Evolutionary conservation across 169 alveolate species (phyloP).

Genomic region (Babesia ovis): DNA sequence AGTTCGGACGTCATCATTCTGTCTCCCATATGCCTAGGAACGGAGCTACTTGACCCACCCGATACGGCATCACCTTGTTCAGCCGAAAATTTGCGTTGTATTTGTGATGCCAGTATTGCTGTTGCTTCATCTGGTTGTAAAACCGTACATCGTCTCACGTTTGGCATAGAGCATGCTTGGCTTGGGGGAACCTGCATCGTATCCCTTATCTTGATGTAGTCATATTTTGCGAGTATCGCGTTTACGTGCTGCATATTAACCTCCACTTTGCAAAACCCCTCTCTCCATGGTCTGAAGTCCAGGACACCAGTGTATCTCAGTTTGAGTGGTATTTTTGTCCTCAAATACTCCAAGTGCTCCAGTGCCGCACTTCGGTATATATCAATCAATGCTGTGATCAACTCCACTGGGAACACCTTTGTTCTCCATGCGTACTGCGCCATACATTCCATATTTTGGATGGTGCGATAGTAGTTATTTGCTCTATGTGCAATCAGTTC

Average conservation of each 20-base stretch:
- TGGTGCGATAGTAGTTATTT: constrained; percentile 31
- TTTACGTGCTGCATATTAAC: not conserved
- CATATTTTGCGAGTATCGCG: not conserved
- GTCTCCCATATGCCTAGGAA: too few relatives aligned
- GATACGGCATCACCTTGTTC: too few relatives aligned
- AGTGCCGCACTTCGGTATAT: constrained; percentile 26
- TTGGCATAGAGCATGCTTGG: not conserved
- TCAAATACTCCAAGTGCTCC: constrained; percentile 32
- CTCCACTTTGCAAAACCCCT: not conserved
- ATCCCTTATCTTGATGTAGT: not conserved
- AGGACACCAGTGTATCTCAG: constrained; percentile 22
- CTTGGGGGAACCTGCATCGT: not conserved
- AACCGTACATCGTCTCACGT: not conserved
- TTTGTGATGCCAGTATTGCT: not conserved
- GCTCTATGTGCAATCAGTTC: constrained; percentile 28
- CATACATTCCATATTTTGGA: constrained; percentile 26
- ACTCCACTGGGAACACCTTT: not conserved
- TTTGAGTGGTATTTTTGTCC: constrained; percentile 15
- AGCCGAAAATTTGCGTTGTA: not conserved
- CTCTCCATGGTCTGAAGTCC: constrained; percentile 23
- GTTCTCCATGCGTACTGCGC: not conserved
- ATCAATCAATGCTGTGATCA: constrained; percentile 10
- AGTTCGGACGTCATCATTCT: too few relatives aligned
- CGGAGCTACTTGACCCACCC: too few relatives aligned
- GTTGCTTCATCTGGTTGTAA: not conserved